These are phyloP conservation scores for Blastobotrys malaysiensis DNA, from an alignment of 1,139 yeast genomes.

Conservation along the genomic window DNA sequence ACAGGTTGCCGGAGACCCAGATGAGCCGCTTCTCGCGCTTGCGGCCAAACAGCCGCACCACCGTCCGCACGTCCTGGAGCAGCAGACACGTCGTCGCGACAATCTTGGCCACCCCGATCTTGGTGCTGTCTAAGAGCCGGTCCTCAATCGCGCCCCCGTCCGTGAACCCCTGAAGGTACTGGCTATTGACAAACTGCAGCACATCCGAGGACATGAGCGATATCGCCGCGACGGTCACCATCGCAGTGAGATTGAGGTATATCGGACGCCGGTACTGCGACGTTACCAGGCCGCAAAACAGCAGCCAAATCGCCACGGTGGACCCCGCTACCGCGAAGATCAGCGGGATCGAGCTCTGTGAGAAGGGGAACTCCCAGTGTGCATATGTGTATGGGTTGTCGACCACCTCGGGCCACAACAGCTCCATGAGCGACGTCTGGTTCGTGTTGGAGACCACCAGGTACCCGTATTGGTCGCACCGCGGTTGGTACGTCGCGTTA, in stretches of 20 bases:
- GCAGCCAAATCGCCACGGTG: slow-evolving; percentile 26
- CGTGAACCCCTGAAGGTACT: slow-evolving; percentile 20
- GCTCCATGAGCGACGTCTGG: slow-evolving; percentile 13
- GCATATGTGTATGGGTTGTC: slow-evolving; percentile 2
- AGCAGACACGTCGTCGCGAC: slow-evolving; percentile 36
- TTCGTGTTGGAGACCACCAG: slow-evolving; percentile 13
- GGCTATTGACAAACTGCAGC: slow-evolving; percentile 16
- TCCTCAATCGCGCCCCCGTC: slow-evolving; percentile 18
- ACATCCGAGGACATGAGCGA: slow-evolving; percentile 21
- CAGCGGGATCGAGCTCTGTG: slow-evolving; percentile 24
- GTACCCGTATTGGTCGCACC: slow-evolving; percentile 16
- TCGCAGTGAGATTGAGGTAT: slow-evolving; percentile 22
- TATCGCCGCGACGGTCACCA: slow-evolving; percentile 23
- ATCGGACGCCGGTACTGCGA: slow-evolving; percentile 23
- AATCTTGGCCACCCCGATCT: slow-evolving; percentile 11
- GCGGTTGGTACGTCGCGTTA: slow-evolving; percentile 18
- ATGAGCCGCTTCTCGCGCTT: slow-evolving; percentile 61
- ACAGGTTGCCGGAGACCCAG: slow-evolving; percentile 49
- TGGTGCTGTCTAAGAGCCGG: slow-evolving; percentile 7
- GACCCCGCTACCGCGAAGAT: slow-evolving; percentile 24
- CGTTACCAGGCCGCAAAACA: slow-evolving; percentile 21
- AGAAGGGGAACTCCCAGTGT: slow-evolving; percentile 23
- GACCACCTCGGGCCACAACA: slow-evolving; percentile 5
- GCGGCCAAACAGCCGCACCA: slow-evolving; percentile 60
- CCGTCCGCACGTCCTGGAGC: slow-evolving; percentile 64